Evolutionary conservation across 345 rosid species (phyloP).

Genomic region (Carallia brachiata): DNA sequence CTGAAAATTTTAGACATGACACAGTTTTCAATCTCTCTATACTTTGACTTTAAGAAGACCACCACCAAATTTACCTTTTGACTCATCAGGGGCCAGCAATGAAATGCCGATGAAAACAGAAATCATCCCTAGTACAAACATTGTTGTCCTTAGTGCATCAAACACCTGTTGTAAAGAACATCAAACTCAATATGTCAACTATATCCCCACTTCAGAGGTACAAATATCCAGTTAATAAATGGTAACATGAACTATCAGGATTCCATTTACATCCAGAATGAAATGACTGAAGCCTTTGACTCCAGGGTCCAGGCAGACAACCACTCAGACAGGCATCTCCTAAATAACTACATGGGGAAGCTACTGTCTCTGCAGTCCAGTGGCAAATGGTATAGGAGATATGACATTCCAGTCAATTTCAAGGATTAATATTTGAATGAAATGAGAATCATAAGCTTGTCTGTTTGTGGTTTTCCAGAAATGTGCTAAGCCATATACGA

Average conservation of each 20-base stretch:
- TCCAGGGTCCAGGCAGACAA: not conserved
- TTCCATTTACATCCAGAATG: not conserved
- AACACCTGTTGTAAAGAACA: slow-evolving; percentile 57
- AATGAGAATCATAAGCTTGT: not conserved
- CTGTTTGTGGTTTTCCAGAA: not conserved
- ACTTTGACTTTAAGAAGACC: not conserved
- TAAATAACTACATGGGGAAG: not conserved
- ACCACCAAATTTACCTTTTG: slow-evolving; percentile 46
- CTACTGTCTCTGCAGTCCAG: not conserved
- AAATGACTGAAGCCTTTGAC: not conserved
- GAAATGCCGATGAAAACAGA: slow-evolving; percentile 88
- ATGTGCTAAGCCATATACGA: not conserved
- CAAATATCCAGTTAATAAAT: slow-evolving; percentile 6
- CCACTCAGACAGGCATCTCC: not conserved
- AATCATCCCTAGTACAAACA: slow-evolving; percentile 91
- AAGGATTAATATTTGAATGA: not conserved
- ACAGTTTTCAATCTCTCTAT: not conserved
- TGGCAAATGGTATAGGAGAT: not conserved
- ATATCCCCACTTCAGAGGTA: slow-evolving; percentile 11
- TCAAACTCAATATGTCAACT: not conserved
- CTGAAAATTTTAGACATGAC: slow-evolving; percentile 36
- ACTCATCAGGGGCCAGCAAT: slow-evolving; percentile 91
- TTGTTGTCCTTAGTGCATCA: slow-evolving; percentile 79
- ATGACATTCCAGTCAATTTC: not conserved
- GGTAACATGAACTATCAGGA: not conserved